These are phyloP conservation scores for Bremia lactucae DNA, from an alignment of 352 stramenopile genomes.

Conservation along the genomic window DNA sequence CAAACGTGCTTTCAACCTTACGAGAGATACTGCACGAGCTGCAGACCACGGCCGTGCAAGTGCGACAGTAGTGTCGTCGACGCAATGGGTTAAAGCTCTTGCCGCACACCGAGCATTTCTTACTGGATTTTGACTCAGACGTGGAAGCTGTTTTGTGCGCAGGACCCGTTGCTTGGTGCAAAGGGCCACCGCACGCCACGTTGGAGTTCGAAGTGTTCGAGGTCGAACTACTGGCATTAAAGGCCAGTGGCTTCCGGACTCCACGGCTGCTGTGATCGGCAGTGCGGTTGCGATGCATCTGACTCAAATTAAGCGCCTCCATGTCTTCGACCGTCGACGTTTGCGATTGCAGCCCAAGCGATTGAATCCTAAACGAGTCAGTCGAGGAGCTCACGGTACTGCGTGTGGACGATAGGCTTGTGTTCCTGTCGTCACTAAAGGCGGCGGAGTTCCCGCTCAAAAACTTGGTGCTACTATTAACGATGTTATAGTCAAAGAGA, in stretches of 20 bases:
- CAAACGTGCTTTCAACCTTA: constrained; percentile 42
- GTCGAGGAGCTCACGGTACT: constrained; percentile 21
- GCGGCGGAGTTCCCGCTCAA: constrained; percentile 12
- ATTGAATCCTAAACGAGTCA: constrained; percentile 10
- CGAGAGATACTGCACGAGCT: constrained; percentile 71
- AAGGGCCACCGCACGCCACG: constrained; percentile 10
- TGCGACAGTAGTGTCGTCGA: constrained; percentile 63
- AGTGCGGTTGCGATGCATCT: constrained; percentile 11
- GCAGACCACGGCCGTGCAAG: constrained; percentile 64
- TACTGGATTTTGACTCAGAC: constrained; percentile 18
- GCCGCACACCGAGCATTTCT: constrained; percentile 71
- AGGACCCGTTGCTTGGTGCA: constrained; percentile 3
- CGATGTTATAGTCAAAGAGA: constrained; percentile 32
- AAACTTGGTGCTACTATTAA: constrained; percentile 28
- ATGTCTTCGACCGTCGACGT: constrained; percentile 8
- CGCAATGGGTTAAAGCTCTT: constrained; percentile 80
- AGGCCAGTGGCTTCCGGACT: constrained; percentile 24
- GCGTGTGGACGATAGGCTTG: constrained; percentile 14
- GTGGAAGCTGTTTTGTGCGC: constrained; percentile 7
- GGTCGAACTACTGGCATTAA: constrained; percentile 24
- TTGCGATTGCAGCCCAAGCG: neutral
- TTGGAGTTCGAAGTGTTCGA: too few relatives aligned
- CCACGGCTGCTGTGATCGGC: constrained; percentile 15
- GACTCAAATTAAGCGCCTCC: constrained; percentile 17
- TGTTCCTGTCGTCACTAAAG: constrained; percentile 5